A percentile compares a stretch with the other conserved stretches of the same genome.
Conservation (phyloP, 805 yeast species). For the Hanseniaspora singularis region DNA sequence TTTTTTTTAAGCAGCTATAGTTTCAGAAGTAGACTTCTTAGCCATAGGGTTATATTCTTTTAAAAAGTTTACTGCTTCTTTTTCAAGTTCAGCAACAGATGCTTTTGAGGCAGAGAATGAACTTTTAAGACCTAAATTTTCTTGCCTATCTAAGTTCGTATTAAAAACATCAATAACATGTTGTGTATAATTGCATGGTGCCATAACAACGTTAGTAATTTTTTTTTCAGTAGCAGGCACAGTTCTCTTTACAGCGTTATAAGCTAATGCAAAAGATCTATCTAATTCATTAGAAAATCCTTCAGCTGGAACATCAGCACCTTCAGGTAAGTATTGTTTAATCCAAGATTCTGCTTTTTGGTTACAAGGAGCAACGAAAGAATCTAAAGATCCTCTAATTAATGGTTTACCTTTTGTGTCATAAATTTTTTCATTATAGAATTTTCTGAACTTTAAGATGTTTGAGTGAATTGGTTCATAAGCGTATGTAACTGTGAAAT, state of each 20-base stretch:
- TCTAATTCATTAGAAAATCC: slow-evolving; percentile 45
- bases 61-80: slow-evolving; percentile 23
- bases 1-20: slow-evolving; percentile 16
- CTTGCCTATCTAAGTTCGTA: slow-evolving; percentile 32
- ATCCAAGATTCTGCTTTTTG: slow-evolving; percentile 37
- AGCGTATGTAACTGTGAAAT: slow-evolving; percentile 29
- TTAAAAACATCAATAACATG: slow-evolving; percentile 34
- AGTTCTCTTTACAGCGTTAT: slow-evolving; percentile 32
- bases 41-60: slow-evolving; percentile 11
- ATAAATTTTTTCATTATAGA: slow-evolving; percentile 40
- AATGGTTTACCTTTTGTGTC: slow-evolving; percentile 53
- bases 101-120: slow-evolving; percentile 28
- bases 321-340: slow-evolving; percentile 37
- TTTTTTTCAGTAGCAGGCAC: slow-evolving; percentile 28
- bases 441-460: slow-evolving; percentile 37
- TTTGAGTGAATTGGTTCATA: slow-evolving; percentile 40
- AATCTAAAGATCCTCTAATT: slow-evolving; percentile 50
- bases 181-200: slow-evolving; percentile 29
- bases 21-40: not conserved
- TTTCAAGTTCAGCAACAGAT: slow-evolving; percentile 26
- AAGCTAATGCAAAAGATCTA: slow-evolving; percentile 36
- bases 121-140: slow-evolving; percentile 26
- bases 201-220: slow-evolving; percentile 23
- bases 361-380: slow-evolving; percentile 52
- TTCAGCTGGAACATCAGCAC: slow-evolving; percentile 33